Conservation (phyloP, 768 basidiomycete species). For the Serendipita sp. region DNA sequence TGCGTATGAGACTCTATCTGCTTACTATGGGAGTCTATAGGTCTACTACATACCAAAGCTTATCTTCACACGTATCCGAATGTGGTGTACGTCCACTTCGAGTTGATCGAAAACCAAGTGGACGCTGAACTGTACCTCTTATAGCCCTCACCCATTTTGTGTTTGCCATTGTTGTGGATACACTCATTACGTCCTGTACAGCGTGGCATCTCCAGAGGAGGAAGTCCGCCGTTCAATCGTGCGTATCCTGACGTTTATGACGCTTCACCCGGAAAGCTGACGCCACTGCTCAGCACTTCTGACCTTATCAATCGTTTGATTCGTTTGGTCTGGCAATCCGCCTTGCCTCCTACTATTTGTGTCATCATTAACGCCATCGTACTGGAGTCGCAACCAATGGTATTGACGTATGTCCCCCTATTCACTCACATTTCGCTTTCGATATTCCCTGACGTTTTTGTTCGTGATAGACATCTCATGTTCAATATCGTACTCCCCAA, state of each 20-base stretch:
- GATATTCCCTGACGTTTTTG: neutral
- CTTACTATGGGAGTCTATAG: neutral
- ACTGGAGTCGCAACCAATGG: neutral
- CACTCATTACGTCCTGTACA: neutral
- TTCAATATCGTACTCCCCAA: constrained; percentile 4
- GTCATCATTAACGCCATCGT: neutral
- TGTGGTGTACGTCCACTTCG: neutral
- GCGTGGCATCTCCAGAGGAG: neutral
- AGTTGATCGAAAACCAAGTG: neutral
- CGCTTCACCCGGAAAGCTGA: neutral
- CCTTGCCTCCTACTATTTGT: neutral
- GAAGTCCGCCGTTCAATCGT: neutral
- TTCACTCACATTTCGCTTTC: neutral
- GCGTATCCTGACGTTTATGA: neutral
- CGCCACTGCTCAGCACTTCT: neutral
- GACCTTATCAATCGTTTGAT: neutral
- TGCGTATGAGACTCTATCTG: neutral
- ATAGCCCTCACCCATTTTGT: neutral
- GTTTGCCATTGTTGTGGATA: neutral
- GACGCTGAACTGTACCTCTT: neutral
- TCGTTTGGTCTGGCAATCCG: neutral
- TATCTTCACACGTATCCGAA: neutral
- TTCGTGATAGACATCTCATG: neutral
- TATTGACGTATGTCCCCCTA: neutral
- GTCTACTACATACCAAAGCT: neutral